Evolutionary conservation across 257 asterid species (phyloP).

Genomic region (Nicotiana undulata): DNA sequence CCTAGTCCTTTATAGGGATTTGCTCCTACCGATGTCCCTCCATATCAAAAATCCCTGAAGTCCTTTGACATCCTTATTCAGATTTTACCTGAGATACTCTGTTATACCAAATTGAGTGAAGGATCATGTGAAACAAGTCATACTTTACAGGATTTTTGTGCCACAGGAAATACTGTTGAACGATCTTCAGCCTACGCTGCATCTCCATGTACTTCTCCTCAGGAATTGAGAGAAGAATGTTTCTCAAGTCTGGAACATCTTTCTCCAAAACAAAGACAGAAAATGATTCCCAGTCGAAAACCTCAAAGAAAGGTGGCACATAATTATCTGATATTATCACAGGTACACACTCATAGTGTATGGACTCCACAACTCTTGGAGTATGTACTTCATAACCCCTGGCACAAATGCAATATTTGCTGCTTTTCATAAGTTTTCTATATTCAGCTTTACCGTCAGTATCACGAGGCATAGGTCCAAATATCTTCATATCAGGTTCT

Average conservation of each 20-base stretch:
- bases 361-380: conserved; percentile 53
- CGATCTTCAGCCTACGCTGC: conserved; percentile 34
- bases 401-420: conserved; percentile 59
- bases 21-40: neutral
- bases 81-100: conserved; percentile 38
- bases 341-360: conserved; percentile 50
- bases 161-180: conserved; percentile 47
- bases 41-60: neutral
- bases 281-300: conserved; percentile 53
- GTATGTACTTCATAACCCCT: conserved; percentile 62
- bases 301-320: conserved; percentile 51
- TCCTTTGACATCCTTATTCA: neutral
- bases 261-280: conserved; percentile 42
- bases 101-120: conserved; percentile 59
- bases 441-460: conserved; percentile 42
- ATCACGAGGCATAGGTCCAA: conserved; percentile 50
- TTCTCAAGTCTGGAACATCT: conserved; percentile 47
- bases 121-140: conserved; percentile 65
- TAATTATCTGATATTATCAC: conserved; percentile 58
- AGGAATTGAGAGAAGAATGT: conserved; percentile 45
- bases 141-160: conserved; percentile 42
- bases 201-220: conserved; percentile 37
- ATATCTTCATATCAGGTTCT: conserved; percentile 49
- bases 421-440: conserved; percentile 50
- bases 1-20: neutral